phyloP scores from a whole-genome alignment of 306 rosid species.

The Quercus suber region DNA sequence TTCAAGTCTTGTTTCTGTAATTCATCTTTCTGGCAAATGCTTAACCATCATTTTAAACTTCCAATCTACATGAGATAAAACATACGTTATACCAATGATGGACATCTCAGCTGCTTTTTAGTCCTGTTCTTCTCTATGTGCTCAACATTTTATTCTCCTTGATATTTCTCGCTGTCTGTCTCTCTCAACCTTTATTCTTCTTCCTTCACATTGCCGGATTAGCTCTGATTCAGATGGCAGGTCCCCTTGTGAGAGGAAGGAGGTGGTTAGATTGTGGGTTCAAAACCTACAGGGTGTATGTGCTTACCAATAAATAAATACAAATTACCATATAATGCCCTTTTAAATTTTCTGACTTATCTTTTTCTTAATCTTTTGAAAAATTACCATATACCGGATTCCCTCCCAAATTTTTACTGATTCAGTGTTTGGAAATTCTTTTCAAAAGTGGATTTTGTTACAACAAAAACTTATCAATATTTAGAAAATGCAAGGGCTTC shows the following conservation, averaged over 20 bases:
- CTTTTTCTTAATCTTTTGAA: neutral
- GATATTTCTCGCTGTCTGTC: neutral
- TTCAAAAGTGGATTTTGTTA: neutral
- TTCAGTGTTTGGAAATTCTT: neutral
- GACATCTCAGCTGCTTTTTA: neutral
- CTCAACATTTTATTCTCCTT: neutral
- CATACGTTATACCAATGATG: no score
- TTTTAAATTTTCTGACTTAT: neutral
- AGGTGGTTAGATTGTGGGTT: no score
- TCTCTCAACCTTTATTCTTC: neutral
- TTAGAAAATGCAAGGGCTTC: neutral
- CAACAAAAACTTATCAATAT: neutral
- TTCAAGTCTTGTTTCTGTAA: neutral
- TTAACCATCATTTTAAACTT: neutral
- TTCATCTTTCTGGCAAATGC: neutral
- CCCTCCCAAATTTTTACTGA: neutral
- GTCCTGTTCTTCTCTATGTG: neutral
- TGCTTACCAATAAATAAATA: no score
- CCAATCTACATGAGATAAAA: neutral
- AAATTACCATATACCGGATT: neutral
- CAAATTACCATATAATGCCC: neutral
- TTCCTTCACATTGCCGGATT: neutral
- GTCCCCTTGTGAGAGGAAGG: no score
- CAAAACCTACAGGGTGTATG: no score
- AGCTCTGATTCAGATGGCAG: neutral